Conservation (phyloP, 1,284 basidiomycete genomes). For the Apiotrichum gamsii region DNA sequence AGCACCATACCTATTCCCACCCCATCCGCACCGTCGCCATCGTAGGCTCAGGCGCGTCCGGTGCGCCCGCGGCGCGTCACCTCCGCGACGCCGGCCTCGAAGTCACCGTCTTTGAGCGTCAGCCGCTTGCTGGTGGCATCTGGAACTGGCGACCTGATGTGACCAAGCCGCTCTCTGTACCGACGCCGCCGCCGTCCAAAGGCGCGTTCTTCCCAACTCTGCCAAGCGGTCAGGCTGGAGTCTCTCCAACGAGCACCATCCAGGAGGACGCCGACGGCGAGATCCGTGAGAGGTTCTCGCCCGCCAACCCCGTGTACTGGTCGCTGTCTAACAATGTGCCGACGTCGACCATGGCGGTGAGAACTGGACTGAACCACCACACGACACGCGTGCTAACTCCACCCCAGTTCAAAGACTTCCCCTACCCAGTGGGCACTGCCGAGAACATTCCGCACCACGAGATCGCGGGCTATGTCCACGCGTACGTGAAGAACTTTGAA, state of each 20-base stretch:
- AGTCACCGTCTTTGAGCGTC: constrained; percentile 51
- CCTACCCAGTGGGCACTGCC: constrained; percentile 21
- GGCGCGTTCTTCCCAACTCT: constrained; percentile 43
- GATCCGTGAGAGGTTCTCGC: constrained; percentile 40
- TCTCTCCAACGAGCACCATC: constrained; percentile 26
- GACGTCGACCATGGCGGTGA: constrained; percentile 32
- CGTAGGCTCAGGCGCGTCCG: constrained; percentile 29
- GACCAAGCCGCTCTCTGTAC: constrained; percentile 47
- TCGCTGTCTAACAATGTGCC: constrained; percentile 50
- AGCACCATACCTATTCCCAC: constrained; percentile 7
- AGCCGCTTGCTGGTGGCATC: constrained; percentile 49
- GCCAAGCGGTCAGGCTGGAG: not conserved
- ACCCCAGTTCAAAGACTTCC: constrained; percentile 26
- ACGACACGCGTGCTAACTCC: not conserved
- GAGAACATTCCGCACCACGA: constrained; percentile 23
- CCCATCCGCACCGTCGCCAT: constrained; percentile 27
- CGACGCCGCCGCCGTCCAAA: constrained; percentile 46
- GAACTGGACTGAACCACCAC: constrained; percentile 25
- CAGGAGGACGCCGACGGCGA: constrained; percentile 31
- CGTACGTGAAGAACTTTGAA: constrained; percentile 46
- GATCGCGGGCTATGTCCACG: constrained; percentile 29
- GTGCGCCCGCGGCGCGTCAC: constrained; percentile 22
- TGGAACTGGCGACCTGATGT: constrained; percentile 51
- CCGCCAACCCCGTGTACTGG: constrained; percentile 50
- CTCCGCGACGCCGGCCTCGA: constrained; percentile 42